Percentiles rank a stretch among this genome's conserved stretches.
Conservation (phyloP, 75 land plant genomes). For the Pinus albicaulis region DNA sequence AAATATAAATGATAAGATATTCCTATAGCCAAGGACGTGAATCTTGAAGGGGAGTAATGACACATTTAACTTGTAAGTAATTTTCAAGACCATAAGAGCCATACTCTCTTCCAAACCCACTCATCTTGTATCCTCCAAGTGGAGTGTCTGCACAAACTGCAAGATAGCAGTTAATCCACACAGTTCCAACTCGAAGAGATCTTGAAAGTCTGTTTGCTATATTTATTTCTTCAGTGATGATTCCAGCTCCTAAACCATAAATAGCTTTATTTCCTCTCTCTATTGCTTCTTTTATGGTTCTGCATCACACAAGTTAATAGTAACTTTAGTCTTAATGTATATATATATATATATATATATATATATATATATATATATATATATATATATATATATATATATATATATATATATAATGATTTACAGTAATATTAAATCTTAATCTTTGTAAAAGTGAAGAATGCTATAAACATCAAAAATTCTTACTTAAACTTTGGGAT, state of each 20-base stretch:
- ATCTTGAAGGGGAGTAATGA: slow-evolving; percentile 58
- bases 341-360: not conserved
- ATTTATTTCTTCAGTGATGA: slow-evolving; percentile 61
- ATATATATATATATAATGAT: no score
- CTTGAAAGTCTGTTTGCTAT: slow-evolving; percentile 64
- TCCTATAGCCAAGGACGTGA: slow-evolving; percentile 76
- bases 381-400: not conserved
- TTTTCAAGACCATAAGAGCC: slow-evolving; percentile 47
- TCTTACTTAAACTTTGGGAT: slow-evolving; percentile 4
- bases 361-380: not conserved
- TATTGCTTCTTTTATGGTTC: slow-evolving; percentile 67
- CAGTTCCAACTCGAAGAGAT: slow-evolving; percentile 56
- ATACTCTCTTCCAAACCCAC: slow-evolving; percentile 74
- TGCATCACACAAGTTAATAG: slow-evolving; percentile 7
- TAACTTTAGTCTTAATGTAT: not conserved
- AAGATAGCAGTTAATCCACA: slow-evolving; percentile 75
- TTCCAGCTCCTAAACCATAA: slow-evolving; percentile 79
- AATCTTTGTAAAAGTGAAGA: no score
- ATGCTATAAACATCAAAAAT: no score
- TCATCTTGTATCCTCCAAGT: slow-evolving; percentile 80
- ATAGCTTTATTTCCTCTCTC: slow-evolving; percentile 59
- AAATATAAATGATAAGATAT: no score
- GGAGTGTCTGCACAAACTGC: slow-evolving; percentile 55
- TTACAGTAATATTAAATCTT: no score
- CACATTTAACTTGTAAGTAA: slow-evolving; percentile 64